Evolutionary conservation across 2,329 filamentous ascomycete genomes (phyloP).

Genomic region (Aspergillus floridensis): DNA sequence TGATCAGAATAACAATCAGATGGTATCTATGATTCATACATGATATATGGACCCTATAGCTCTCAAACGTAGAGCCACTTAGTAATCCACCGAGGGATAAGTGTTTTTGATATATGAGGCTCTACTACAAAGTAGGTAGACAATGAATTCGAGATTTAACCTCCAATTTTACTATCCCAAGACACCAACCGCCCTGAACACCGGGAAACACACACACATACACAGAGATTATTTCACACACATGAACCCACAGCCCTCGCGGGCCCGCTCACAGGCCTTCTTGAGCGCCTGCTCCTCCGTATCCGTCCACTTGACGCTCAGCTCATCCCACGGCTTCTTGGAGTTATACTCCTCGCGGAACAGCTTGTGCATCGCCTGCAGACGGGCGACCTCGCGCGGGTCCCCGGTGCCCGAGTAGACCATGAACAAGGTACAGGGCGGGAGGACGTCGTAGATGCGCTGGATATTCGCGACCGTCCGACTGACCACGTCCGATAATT

Average conservation of each 20-base stretch:
- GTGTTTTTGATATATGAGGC: not conserved
- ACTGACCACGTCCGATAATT: conserved; percentile 48
- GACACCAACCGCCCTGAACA: too few relatives aligned
- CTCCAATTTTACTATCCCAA: too few relatives aligned
- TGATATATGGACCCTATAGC: too few relatives aligned
- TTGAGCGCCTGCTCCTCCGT: conserved; percentile 60
- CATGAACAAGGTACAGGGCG: conserved; percentile 59
- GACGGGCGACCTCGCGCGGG: conserved; percentile 54
- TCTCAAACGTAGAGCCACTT: too few relatives aligned
- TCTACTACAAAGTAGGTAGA: not conserved
- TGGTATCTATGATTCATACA: too few relatives aligned
- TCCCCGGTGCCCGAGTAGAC: conserved; percentile 65
- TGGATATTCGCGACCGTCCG: conserved; percentile 52
- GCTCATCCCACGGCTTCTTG: conserved; percentile 60
- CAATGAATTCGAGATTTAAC: too few relatives aligned
- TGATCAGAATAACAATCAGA: too few relatives aligned
- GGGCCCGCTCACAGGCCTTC: conserved; percentile 55
- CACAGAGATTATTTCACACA: conserved; percentile 51
- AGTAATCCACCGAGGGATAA: too few relatives aligned
- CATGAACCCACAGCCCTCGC: conserved; percentile 59
- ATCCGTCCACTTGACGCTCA: conserved; percentile 65
- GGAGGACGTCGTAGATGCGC: conserved; percentile 55
- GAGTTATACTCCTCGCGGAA: conserved; percentile 58
- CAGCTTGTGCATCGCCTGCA: conserved; percentile 56
- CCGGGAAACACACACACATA: not conserved